Conservation (phyloP, 2,329 filamentous ascomycete species). For the Neonectria neomacrospora region DNA sequence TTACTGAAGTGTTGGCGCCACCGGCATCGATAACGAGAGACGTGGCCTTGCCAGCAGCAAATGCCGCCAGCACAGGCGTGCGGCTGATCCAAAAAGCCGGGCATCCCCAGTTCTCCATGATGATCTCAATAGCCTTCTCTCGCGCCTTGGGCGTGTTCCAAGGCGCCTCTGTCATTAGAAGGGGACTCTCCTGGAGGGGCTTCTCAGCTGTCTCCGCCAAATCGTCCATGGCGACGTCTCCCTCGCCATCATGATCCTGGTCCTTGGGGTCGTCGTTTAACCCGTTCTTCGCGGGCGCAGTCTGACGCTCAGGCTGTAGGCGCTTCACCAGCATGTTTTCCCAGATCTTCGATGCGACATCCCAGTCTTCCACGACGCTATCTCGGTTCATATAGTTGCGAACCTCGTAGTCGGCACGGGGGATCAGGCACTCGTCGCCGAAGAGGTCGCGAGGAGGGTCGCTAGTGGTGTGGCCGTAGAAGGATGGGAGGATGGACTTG, state of each 20-base stretch:
- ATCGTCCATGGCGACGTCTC: slow-evolving; percentile 70
- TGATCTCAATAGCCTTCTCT: slow-evolving; percentile 94
- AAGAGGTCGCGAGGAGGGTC: slow-evolving; percentile 71
- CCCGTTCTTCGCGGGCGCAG: slow-evolving; percentile 78
- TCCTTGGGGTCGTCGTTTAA: slow-evolving; percentile 75
- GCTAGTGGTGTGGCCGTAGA: slow-evolving; percentile 75
- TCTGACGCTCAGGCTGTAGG: slow-evolving; percentile 80
- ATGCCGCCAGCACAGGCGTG: slow-evolving; percentile 89
- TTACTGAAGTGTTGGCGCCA: slow-evolving; percentile 87
- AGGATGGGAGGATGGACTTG: slow-evolving; percentile 91
- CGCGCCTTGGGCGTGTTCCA: slow-evolving; percentile 91
- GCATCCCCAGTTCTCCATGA: slow-evolving; percentile 96
- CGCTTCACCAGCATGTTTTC: slow-evolving; percentile 91
- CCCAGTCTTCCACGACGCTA: slow-evolving; percentile 96
- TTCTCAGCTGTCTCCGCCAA: slow-evolving; percentile 70
- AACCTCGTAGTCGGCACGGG: slow-evolving; percentile 80
- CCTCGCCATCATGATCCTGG: slow-evolving; percentile 69
- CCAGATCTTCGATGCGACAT: slow-evolving; percentile 88
- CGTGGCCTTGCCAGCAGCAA: slow-evolving; percentile 91
- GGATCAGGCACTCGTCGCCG: slow-evolving; percentile 90
- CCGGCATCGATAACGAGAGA: slow-evolving; percentile 93
- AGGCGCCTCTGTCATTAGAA: slow-evolving; percentile 92
- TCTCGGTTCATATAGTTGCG: slow-evolving; percentile 92
- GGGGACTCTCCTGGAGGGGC: slow-evolving; percentile 85
- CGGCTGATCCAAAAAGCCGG: slow-evolving; percentile 95